phyloP scores from a whole-genome alignment of 306 rosid genomes.

The Begonia loranthoides region DNA sequence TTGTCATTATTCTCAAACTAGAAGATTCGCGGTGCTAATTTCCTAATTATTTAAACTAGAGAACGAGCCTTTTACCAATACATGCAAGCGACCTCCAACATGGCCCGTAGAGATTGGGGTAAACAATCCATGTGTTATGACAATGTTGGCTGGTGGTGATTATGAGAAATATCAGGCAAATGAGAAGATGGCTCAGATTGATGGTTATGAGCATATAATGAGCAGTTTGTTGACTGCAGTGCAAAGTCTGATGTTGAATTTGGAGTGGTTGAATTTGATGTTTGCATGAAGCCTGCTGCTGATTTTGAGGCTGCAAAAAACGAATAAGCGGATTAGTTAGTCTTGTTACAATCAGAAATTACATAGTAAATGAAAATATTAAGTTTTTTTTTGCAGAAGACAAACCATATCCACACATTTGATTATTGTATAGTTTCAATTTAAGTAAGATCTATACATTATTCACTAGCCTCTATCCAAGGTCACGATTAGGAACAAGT shows the following conservation, averaged over 20 bases:
- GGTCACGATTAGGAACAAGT: no score
- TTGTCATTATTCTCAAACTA: no score
- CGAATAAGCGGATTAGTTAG: neutral
- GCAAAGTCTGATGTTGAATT: constrained; percentile 53
- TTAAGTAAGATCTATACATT: no score
- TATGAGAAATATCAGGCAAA: constrained; percentile 60
- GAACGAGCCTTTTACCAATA: constrained; percentile 38
- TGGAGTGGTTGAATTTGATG: constrained; percentile 70
- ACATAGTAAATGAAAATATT: no score
- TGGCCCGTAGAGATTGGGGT: constrained; percentile 54
- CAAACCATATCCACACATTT: no score
- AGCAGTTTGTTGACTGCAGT: constrained; percentile 56
- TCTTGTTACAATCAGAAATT: no score
- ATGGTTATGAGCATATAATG: constrained; percentile 70
- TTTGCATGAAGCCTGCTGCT: constrained; percentile 57
- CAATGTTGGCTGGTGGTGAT: constrained; percentile 67
- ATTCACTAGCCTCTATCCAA: no score
- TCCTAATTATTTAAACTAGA: no score
- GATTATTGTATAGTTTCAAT: no score
- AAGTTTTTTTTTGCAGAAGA: no score
- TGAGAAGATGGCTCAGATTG: constrained; percentile 61
- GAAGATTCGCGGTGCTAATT: no score
- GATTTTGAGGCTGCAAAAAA: constrained; percentile 42
- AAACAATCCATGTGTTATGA: constrained; percentile 76
- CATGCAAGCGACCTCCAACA: constrained; percentile 80